Conservation (phyloP, 2,329 filamentous ascomycete genomes). For the Diaporthe aspalathi region DNA sequence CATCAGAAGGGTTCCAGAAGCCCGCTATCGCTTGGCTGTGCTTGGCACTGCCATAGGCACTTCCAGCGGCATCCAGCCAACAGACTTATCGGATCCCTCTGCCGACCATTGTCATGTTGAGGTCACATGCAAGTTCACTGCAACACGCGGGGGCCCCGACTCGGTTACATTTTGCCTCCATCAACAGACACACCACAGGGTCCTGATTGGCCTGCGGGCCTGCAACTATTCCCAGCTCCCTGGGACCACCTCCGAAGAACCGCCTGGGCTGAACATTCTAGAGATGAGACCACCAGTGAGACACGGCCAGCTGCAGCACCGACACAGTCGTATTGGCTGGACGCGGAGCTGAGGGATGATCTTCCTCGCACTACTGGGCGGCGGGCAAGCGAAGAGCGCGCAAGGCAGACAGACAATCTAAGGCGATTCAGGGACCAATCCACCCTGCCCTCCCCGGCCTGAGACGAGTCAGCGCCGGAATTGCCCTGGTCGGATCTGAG, state of each 20-base stretch:
- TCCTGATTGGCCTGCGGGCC: background rate
- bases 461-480: background rate
- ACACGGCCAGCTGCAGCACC: background rate
- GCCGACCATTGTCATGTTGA: conserved; percentile 13
- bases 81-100: conserved; percentile 16
- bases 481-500: background rate
- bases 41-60: conserved; percentile 27
- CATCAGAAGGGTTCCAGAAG: conserved; percentile 26
- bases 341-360: background rate
- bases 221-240: conserved; percentile 14
- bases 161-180: conserved; percentile 5
- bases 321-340: background rate
- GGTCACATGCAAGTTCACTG: conserved; percentile 15
- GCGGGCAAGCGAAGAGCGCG: background rate
- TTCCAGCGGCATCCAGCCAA: background rate
- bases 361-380: background rate
- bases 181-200: conserved; percentile 4
- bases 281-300: conserved; percentile 7
- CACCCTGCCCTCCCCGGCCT: background rate
- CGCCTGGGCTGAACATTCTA: conserved; percentile 10
- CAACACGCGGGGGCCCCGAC: background rate
- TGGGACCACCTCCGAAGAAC: conserved; percentile 4
- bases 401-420: background rate
- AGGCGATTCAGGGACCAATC: conserved; percentile 7
- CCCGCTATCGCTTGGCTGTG: conserved; percentile 25